Evolutionary conservation across 192 early-diverging fungal genomes (phyloP).

Genomic region (Entophlyctis luteolus): DNA sequence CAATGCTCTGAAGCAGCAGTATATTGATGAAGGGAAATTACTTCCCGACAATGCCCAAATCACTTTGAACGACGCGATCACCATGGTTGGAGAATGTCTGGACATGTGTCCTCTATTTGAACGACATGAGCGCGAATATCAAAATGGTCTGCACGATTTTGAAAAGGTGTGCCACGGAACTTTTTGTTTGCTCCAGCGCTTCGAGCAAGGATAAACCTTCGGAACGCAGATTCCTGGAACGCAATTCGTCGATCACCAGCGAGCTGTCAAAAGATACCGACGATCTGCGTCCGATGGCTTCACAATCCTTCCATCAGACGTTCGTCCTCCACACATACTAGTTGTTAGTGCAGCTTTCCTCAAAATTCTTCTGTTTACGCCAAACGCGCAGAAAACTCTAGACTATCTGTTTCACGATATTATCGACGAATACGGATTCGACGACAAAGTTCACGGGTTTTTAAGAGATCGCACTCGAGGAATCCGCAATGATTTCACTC

Average conservation of each 20-base stretch:
- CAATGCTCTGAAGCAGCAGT: conserved; percentile 56
- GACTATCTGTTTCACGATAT: conserved; percentile 45
- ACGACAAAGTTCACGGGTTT: conserved; percentile 71
- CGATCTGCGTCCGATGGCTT: conserved; percentile 82
- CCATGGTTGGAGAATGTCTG: conserved; percentile 72
- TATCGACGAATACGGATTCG: conserved; percentile 48
- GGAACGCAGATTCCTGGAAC: conserved; percentile 50
- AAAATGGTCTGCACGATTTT: conserved; percentile 65
- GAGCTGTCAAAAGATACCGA: conserved; percentile 78
- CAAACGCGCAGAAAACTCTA: conserved; percentile 27
- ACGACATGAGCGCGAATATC: conserved; percentile 75
- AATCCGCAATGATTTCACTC: conserved; percentile 81
- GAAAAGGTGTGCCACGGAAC: conserved; percentile 57
- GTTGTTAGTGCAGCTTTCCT: conserved; percentile 41
- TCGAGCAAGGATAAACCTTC: too few species aligned
- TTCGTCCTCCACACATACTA: conserved; percentile 74
- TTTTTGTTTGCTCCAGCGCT: background rate
- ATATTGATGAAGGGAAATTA: conserved; percentile 59
- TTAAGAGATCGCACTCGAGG: conserved; percentile 80
- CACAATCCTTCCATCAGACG: conserved; percentile 81
- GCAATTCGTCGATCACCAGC: conserved; percentile 55
- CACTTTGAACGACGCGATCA: conserved; percentile 61
- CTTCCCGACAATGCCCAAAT: conserved; percentile 54
- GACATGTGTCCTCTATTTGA: conserved; percentile 91
- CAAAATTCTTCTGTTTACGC: too few species aligned